Evolutionary conservation across 371 early-diverging fungal species (phyloP).

Genomic region (Rhizopus sp.): DNA sequence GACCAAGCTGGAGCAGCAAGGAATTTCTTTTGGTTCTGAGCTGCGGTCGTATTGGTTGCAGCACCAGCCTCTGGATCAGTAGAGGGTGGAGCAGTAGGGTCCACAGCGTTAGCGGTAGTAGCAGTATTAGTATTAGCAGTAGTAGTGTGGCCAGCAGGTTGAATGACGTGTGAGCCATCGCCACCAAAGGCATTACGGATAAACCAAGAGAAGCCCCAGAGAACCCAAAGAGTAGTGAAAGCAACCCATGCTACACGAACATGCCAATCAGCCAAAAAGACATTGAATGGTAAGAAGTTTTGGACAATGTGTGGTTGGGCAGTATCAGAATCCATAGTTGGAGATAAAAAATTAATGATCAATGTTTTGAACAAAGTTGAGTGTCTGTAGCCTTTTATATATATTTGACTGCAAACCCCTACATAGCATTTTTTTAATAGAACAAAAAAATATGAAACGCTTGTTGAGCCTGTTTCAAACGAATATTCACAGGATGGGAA

Average conservation of each 20-base stretch:
- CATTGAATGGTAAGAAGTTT: conserved; percentile 4
- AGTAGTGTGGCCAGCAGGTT: background rate
- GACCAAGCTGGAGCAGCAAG: conserved; percentile 34
- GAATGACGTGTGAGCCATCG: conserved; percentile 10
- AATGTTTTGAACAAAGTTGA: no score
- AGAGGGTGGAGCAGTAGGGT: background rate
- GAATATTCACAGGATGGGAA: no score
- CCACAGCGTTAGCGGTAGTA: background rate
- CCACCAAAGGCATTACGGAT: conserved; percentile 37
- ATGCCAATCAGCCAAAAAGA: conserved; percentile 29
- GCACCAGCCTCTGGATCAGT: conserved; percentile 17
- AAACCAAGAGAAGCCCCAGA: conserved; percentile 44
- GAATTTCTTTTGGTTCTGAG: conserved; percentile 1
- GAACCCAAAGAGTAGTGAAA: conserved; percentile 38
- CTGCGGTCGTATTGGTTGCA: background rate
- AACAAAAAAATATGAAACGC: no score
- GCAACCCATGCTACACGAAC: conserved; percentile 39
- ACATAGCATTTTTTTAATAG: background rate
- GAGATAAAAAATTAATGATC: background rate
- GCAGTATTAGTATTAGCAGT: conserved; percentile 3
- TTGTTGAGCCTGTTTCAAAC: no score
- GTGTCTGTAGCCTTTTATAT: no score
- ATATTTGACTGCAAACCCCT: background rate
- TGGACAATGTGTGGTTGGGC: conserved; percentile 2
- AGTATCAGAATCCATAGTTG: conserved; percentile 6